Evolutionary conservation across 2,329 filamentous ascomycete species (phyloP), one percentile per base, ranked within the genome.

Genomic region (Helotiales sp.): DNA sequence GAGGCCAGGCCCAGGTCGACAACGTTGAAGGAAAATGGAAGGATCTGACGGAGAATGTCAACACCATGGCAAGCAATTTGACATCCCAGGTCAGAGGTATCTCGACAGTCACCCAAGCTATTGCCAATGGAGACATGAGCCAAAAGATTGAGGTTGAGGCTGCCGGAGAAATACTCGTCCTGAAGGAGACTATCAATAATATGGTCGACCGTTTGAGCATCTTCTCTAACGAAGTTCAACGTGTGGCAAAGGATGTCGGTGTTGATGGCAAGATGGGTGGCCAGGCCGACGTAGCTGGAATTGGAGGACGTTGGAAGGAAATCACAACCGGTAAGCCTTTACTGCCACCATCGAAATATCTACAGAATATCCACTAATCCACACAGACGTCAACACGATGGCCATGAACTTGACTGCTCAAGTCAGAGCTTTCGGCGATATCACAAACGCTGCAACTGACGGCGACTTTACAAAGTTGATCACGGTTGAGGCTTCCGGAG

Each of bases 181-280:
- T 98, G 61, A 97, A 97, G 78, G 93, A 96, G 77, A 98, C 95
- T 50, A 97, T 97, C 82, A 97, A 97, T 79, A 95, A 97, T 88
- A 97, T 97, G 95, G 95, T 98, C 72, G 94, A 94, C 78, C 89
- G 95, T 70, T 83, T 99, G 60, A 96, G 96, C 67, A 95, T 95
- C 71, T 98, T 97, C 87, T 97, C 94, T 64, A 93, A 96, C 73
- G 94, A 97, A 77, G 91, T 99, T 71, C 96, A 98, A 81, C 88
- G 94, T 74, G 95, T 99, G 32, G 95, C 95, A 66, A 94, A 96
- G 75, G 96, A 98, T 79, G 96, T 98, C 73, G 95, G 95, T 72
- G 95, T 98, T 61, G 96, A 98, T 76, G 95, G 95, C 70, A 98
- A 97, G 83, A 97, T 99, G 93, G 95, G 95, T 75, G 95, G 95